Evolutionary conservation across 73 alveolate genomes (phyloP).

Genomic region (Diophrys appendiculata): DNA sequence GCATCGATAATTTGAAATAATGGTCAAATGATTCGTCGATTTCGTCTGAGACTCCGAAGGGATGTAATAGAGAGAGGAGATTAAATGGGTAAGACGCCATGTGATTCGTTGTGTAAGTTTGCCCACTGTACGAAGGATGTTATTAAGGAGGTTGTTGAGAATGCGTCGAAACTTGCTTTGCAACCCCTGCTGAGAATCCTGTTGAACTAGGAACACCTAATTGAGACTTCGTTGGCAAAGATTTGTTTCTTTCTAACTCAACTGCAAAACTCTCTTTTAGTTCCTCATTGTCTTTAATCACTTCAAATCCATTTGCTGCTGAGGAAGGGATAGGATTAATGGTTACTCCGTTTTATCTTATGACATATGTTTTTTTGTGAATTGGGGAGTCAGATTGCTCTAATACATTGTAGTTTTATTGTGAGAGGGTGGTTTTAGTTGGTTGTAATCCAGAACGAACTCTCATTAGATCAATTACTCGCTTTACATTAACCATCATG

Average conservation of each 20-base stretch:
- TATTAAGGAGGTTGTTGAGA: neutral
- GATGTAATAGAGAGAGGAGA: constrained; percentile 56
- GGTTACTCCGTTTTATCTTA: neutral
- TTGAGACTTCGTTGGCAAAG: neutral
- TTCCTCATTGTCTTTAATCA: constrained; percentile 2
- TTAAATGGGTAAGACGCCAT: constrained; percentile 25
- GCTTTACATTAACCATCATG: constrained; percentile 24
- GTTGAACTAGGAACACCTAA: neutral
- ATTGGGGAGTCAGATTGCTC: neutral
- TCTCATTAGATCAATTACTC: constrained; percentile 27
- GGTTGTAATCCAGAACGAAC: constrained; percentile 5
- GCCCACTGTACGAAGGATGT: neutral
- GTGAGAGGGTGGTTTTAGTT: neutral
- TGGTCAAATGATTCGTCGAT: constrained; percentile 46
- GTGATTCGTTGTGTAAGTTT: constrained; percentile 29
- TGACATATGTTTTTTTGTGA: neutral
- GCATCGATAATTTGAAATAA: constrained; percentile 32
- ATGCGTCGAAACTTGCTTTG: neutral
- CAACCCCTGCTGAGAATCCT: neutral
- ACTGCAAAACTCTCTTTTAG: neutral
- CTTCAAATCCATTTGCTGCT: neutral
- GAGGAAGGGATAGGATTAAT: neutral
- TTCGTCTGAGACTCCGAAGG: constrained; percentile 41
- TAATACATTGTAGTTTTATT: no score
- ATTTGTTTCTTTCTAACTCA: neutral